phyloP scores from a whole-genome alignment of 164 flowering plant species.

The Berberis thunbergii region DNA sequence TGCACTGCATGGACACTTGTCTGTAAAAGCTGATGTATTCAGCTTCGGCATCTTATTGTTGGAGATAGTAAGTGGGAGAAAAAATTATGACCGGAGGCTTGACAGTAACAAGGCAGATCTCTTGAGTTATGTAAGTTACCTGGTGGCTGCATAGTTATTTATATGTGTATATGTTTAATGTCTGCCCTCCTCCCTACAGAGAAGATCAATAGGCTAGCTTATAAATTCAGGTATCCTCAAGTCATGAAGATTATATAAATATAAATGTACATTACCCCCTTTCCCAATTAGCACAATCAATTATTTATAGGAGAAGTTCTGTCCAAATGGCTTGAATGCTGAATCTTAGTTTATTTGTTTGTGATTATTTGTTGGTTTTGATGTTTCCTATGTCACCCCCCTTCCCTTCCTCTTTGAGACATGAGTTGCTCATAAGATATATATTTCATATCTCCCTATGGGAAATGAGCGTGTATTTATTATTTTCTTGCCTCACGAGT shows the following conservation, averaged over 20 bases:
- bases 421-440: too few species aligned
- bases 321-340: too few species aligned
- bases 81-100: conserved; percentile 34
- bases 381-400: too few species aligned
- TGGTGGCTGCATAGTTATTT: neutral
- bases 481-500: neutral
- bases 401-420: too few species aligned
- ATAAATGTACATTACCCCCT: too few species aligned
- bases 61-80: conserved; percentile 81
- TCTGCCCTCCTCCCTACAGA: neutral
- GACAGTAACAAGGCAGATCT: conserved; percentile 45
- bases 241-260: neutral
- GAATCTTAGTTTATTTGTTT: too few species aligned
- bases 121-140: conserved; percentile 60
- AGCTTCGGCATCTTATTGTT: conserved; percentile 70
- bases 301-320: too few species aligned
- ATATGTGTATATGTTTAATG: neutral
- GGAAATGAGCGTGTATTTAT: neutral
- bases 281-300: too few species aligned
- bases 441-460: neutral
- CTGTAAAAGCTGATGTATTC: conserved; percentile 79
- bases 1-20: conserved; percentile 68
- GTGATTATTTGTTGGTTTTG: too few species aligned
- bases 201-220: neutral
- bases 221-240: neutral